Percentiles rank a stretch among this genome's conserved stretches.
These are phyloP conservation scores for Diospyros kaki DNA, from an alignment of 148 eudicot genomes.

Conservation along the genomic window DNA sequence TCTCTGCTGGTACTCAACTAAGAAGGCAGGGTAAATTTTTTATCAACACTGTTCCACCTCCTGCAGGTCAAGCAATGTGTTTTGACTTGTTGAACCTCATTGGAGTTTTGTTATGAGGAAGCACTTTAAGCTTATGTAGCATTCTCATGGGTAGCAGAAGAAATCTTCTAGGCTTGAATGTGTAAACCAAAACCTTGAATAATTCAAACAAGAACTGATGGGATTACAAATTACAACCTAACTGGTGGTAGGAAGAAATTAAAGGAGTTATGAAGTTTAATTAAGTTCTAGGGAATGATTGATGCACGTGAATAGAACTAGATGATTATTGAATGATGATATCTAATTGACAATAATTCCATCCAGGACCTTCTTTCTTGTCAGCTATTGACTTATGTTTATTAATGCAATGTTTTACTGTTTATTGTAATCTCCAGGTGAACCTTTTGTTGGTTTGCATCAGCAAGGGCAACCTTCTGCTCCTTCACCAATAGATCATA, in stretches of 20 bases:
- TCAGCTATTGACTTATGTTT: neutral
- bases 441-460: constrained; percentile 23
- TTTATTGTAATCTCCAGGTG: constrained; percentile 31
- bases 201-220: neutral
- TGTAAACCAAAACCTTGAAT: neutral
- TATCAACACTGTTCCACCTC: neutral
- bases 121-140: neutral
- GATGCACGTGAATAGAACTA: neutral
- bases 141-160: neutral
- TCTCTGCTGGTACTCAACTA: neutral
- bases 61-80: neutral
- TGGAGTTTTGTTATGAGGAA: neutral
- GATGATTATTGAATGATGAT: neutral
- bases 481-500: constrained; percentile 20
- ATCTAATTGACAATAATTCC: neutral
- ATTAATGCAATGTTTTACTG: neutral
- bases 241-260: neutral
- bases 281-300: neutral
- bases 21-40: neutral
- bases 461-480: constrained; percentile 27
- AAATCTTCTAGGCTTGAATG: neutral
- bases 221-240: neutral
- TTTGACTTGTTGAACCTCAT: neutral
- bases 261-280: neutral
- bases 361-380: neutral